These are phyloP conservation scores for Saccharomycopsis fodiens DNA, from an alignment of 805 yeast genomes.

Conservation along the genomic window DNA sequence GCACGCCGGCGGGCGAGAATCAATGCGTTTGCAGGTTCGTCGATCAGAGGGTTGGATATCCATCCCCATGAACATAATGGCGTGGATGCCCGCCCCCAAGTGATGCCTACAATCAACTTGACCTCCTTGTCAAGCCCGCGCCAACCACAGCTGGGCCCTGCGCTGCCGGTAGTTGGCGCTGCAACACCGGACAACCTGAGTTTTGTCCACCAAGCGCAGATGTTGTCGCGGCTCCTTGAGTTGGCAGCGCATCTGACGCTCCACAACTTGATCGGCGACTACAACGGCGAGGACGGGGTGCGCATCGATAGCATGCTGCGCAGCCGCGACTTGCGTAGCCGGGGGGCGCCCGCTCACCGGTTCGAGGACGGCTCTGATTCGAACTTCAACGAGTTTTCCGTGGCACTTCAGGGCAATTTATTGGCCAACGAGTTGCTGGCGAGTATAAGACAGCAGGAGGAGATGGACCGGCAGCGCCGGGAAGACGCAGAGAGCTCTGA, in stretches of 20 bases:
- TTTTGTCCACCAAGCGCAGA: constrained; percentile 30
- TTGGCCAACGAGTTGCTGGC: constrained; percentile 32
- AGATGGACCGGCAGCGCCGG: constrained; percentile 6
- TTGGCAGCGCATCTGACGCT: constrained; percentile 41
- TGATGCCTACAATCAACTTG: constrained; percentile 9
- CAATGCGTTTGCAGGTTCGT: neutral
- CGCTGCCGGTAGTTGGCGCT: too few relatives aligned
- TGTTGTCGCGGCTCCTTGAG: constrained; percentile 36
- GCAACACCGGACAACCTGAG: neutral
- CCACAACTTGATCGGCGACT: constrained; percentile 30
- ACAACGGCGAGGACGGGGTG: constrained; percentile 24
- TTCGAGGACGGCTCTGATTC: constrained; percentile 27
- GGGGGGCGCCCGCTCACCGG: constrained; percentile 6
- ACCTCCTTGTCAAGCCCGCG: constrained; percentile 4
- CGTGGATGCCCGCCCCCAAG: neutral
- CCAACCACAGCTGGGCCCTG: too few relatives aligned
- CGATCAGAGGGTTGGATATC: too few relatives aligned
- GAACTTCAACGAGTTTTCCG: constrained; percentile 38
- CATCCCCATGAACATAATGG: too few relatives aligned
- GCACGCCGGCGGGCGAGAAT: constrained; percentile 1
- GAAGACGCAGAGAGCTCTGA: neutral
- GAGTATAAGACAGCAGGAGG: constrained; percentile 21
- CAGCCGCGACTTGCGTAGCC: constrained; percentile 11
- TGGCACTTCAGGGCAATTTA: constrained; percentile 33
- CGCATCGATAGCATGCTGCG: constrained; percentile 26